Conservation (phyloP, 345 rosid genomes). For the Brassica juncea region DNA sequence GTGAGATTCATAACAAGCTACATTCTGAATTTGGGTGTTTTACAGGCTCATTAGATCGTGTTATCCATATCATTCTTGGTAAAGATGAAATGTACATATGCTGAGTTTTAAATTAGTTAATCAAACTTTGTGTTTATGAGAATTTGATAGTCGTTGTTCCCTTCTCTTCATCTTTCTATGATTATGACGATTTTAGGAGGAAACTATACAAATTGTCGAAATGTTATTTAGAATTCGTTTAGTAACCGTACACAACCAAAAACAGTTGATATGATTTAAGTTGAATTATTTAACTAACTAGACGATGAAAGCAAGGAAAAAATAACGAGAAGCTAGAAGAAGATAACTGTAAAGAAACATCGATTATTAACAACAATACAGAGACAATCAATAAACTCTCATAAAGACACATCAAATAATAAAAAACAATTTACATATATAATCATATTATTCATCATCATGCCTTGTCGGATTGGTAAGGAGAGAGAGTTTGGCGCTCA, state of each 20-base stretch:
- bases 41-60: background rate
- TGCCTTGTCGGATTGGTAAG: background rate
- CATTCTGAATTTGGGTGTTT: background rate
- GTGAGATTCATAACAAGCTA: background rate
- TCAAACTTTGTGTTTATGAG: background rate
- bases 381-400: background rate
- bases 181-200: background rate
- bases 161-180: background rate
- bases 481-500: background rate
- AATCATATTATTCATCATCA: background rate
- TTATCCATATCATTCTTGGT: background rate
- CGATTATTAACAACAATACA: background rate
- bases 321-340: background rate
- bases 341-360: background rate
- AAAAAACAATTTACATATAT: background rate
- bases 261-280: too few relatives aligned
- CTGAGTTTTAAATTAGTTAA: background rate
- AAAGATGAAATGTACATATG: background rate
- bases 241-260: slow-evolving; percentile 2
- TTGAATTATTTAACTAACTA: background rate
- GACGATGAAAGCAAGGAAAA: background rate
- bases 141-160: background rate
- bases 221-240: background rate
- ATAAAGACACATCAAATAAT: background rate
- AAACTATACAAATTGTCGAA: slow-evolving; percentile 1